Conservation (phyloP, 2,329 filamentous ascomycete species). For the Xylaria sp. region DNA sequence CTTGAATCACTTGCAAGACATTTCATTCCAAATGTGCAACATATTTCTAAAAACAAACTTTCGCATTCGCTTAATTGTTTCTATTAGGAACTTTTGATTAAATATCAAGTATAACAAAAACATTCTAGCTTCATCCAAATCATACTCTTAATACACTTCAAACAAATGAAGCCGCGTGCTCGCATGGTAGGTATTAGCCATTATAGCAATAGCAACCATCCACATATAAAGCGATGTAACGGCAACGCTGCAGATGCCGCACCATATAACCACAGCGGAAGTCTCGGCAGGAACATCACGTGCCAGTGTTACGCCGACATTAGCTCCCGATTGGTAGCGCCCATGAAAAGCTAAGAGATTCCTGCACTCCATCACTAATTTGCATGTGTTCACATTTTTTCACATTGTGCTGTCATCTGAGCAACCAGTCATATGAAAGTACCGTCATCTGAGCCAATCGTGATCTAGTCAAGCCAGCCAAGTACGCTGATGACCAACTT, state of each 20-base stretch:
- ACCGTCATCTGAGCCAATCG: constrained; percentile 9
- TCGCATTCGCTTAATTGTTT: not conserved
- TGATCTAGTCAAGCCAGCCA: not conserved
- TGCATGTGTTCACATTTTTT: not conserved
- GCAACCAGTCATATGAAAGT: not conserved
- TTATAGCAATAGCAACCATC: not conserved
- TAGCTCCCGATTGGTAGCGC: constrained; percentile 2
- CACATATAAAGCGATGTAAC: not conserved
- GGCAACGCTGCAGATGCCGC: not conserved
- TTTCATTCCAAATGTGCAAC: not conserved
- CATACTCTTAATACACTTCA: not conserved
- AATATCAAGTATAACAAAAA: not conserved
- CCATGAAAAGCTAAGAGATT: constrained; percentile 7
- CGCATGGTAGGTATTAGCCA: not conserved
- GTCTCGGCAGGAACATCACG: constrained; percentile 15
- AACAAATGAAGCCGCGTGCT: not conserved
- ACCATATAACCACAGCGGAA: constrained; percentile 12
- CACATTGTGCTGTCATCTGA: constrained; percentile 12
- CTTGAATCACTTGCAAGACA: not conserved
- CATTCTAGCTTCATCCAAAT: not conserved
- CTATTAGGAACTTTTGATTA: not conserved
- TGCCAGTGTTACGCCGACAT: not conserved
- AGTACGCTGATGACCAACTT: not conserved
- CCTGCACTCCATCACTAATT: not conserved
- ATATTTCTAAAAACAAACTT: not conserved